Evolutionary conservation across 2,329 filamentous ascomycete genomes (phyloP).

Genomic region (Aspergillus sp.): DNA sequence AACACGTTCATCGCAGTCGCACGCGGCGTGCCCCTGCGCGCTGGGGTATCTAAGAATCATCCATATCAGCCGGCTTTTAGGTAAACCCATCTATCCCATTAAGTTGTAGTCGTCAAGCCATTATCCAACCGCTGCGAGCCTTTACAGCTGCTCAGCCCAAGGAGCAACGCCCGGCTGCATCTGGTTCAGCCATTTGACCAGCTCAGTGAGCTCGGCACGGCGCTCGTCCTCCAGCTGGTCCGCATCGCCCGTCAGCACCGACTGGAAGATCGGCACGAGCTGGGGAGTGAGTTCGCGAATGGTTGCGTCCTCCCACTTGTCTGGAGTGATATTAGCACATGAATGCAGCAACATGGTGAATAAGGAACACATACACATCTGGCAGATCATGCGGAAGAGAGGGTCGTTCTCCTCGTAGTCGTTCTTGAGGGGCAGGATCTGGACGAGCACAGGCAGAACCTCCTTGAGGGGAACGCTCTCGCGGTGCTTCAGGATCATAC

Average conservation of each 20-base stretch:
- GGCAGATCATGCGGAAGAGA: slow-evolving; percentile 84
- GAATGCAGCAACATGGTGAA: no score
- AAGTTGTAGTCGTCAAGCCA: slow-evolving; percentile 8
- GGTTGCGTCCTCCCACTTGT: slow-evolving; percentile 48
- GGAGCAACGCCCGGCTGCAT: slow-evolving; percentile 41
- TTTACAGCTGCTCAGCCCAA: slow-evolving; percentile 39
- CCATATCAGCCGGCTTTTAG: slow-evolving; percentile 8
- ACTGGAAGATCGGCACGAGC: slow-evolving; percentile 48
- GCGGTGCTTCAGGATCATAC: slow-evolving; percentile 90
- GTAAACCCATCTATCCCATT: slow-evolving; percentile 15
- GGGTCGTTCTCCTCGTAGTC: slow-evolving; percentile 97
- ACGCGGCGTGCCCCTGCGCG: slow-evolving; percentile 5
- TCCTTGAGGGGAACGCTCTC: slow-evolving; percentile 76
- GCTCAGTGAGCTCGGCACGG: slow-evolving; percentile 45
- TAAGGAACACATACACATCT: slow-evolving; percentile 66
- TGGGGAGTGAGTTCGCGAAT: slow-evolving; percentile 46
- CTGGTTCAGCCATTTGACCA: slow-evolving; percentile 50
- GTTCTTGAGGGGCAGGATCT: slow-evolving; percentile 80
- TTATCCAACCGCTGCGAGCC: neutral
- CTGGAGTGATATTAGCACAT: slow-evolving; percentile 23
- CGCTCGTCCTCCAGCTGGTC: slow-evolving; percentile 51
- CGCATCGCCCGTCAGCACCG: slow-evolving; percentile 44
- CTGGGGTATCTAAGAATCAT: slow-evolving; percentile 20
- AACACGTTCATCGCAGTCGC: neutral
- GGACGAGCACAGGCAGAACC: slow-evolving; percentile 76